Percentiles rank a stretch among this genome's conserved stretches.
These are phyloP conservation scores for Ustilaginoidea virens DNA, from an alignment of 2,329 filamentous ascomycete genomes.

Conservation along the genomic window DNA sequence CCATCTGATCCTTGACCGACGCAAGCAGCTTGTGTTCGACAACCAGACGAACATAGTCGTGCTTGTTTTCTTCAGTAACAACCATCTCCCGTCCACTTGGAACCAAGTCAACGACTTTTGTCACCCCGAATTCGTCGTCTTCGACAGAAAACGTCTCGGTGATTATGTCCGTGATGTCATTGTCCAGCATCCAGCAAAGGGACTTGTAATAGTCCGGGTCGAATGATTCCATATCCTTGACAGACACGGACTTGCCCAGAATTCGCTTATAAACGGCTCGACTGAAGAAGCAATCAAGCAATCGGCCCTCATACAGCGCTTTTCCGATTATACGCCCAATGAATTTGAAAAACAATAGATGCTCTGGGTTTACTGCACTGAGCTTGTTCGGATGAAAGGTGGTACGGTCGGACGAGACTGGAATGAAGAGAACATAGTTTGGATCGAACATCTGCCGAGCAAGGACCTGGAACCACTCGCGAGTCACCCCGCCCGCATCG, in stretches of 20 bases:
- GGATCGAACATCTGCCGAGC: conserved; percentile 98
- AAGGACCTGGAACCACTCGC: conserved; percentile 98
- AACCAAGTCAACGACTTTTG: conserved; percentile 72
- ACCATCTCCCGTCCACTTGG: conserved; percentile 79
- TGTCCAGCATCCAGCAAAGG: conserved; percentile 93
- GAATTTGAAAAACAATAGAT: conserved; percentile 98
- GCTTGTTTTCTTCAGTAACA: conserved; percentile 96
- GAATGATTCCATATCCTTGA: conserved; percentile 99
- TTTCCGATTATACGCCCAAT: conserved; percentile 98
- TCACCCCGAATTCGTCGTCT: conserved; percentile 85
- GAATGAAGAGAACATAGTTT: conserved; percentile 91
- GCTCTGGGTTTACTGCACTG: conserved; percentile 87
- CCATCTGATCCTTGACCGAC: conserved; percentile 87
- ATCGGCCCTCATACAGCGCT: conserved; percentile 85
- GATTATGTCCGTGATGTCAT: conserved; percentile 96
- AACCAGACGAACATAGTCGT: conserved; percentile 87
- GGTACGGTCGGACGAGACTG: conserved; percentile 90
- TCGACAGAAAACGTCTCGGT: conserved; percentile 93
- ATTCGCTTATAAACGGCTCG: conserved; percentile 97
- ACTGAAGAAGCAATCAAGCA: conserved; percentile 97
- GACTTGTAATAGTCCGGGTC: conserved; percentile 99
- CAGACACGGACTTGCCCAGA: conserved; percentile 81
- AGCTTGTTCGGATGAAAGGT: conserved; percentile 97
- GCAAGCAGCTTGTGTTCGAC: conserved; percentile 87
- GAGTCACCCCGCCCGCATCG: conserved; percentile 90